Evolutionary conservation across 2,329 filamentous ascomycete species (phyloP), one percentile per base, ranked within the genome.

Genomic region (Botryosphaeria dothidea): DNA sequence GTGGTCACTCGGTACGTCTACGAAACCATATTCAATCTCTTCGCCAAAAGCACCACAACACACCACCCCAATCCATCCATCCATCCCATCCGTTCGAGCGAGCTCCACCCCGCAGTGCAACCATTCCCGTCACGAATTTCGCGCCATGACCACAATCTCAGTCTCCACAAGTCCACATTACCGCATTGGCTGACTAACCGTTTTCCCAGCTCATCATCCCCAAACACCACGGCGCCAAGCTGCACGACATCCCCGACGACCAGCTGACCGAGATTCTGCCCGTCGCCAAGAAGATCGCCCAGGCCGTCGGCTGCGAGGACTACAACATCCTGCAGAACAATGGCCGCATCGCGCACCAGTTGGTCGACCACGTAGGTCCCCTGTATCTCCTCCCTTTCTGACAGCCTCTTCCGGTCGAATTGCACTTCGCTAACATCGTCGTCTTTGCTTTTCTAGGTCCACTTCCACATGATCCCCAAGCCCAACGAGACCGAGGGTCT

Each of bases 251-350:
- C 66, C 94, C 95, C 19, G 95, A 98, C 77, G 92, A 97, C 63
- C 83, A 92, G 70, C 85, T 99, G 64, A 76, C 81, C 60, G 95
- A 98, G 79, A 85, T 99, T 66, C 81, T 99, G 78, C 90, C 92
- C 48, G 88, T 96, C 17, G 90, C 92, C 54, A 97, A 97, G 86
- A 94, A 91, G 79, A 87, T 99, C 54, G 93, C 90, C 56, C 79
- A 83, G 21, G 94, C 93, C 29, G 88, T 87, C 3, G 92, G 92
- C 41, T 89, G 90, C 3, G 82, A 83, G 60, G 86, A 98, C 78
- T 99, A 92, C 84, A 99, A 99, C 75, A 86, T 99, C 56, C 82
- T 99, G 66, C 95, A 99, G 82, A 99, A 99, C 82, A 99, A 99
- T 74, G 95, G 95, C 61, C 84, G 86, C 23, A 86, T 94, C 73